Evolutionary conservation across 768 basidiomycete species (phyloP).

Genomic region (Trametes gibbosa): DNA sequence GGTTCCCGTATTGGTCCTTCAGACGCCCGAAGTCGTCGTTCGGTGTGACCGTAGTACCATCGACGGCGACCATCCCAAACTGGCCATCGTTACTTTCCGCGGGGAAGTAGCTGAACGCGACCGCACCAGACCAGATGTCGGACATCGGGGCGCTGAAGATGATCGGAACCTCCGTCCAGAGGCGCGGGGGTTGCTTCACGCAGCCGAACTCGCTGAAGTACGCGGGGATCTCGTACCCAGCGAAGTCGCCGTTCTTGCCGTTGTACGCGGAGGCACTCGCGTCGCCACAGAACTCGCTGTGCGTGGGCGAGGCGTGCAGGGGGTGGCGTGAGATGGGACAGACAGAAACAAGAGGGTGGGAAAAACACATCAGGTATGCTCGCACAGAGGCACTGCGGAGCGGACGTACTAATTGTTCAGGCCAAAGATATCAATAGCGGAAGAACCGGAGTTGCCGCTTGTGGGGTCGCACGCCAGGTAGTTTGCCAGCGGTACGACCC

Average conservation of each 20-base stretch:
- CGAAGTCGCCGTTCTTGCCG: slow-evolving; percentile 50
- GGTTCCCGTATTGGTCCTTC: slow-evolving; percentile 54
- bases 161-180: slow-evolving; percentile 78
- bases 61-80: slow-evolving; percentile 85
- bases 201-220: slow-evolving; percentile 93
- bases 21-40: slow-evolving; percentile 69
- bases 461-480: slow-evolving; percentile 77
- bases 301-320: slow-evolving; percentile 7
- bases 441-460: slow-evolving; percentile 48
- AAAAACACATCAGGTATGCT: background rate
- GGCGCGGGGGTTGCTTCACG: slow-evolving; percentile 55
- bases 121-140: slow-evolving; percentile 81
- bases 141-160: slow-evolving; percentile 74
- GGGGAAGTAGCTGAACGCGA: slow-evolving; percentile 91
- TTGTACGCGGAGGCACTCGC: slow-evolving; percentile 57
- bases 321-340: background rate
- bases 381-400: slow-evolving; percentile 3
- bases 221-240: slow-evolving; percentile 70
- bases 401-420: slow-evolving; percentile 78
- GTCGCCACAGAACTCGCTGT: slow-evolving; percentile 81
- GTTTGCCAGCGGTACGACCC: slow-evolving; percentile 65
- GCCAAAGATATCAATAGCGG: slow-evolving; percentile 82
- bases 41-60: slow-evolving; percentile 65
- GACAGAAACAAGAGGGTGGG: background rate
- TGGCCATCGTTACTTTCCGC: slow-evolving; percentile 67